These are phyloP conservation scores for Pichia occidentalis DNA, from an alignment of 805 yeast genomes.

Conservation along the genomic window DNA sequence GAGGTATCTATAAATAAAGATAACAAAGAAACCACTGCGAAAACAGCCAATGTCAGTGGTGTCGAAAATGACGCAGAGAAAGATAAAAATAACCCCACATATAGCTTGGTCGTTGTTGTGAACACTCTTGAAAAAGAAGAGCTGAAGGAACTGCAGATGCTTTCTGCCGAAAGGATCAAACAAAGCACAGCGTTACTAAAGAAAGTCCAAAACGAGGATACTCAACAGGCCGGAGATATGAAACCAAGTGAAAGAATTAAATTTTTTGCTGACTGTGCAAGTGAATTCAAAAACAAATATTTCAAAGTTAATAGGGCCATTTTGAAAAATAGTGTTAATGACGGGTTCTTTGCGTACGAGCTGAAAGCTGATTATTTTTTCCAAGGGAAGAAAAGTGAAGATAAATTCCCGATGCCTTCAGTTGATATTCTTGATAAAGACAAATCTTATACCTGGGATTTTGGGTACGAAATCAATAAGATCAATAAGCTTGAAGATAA, in stretches of 20 bases:
- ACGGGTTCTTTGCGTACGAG: conserved; percentile 32
- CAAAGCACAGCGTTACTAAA: conserved; percentile 3
- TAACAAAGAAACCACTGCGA: conserved; percentile 23
- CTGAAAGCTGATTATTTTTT: conserved; percentile 32
- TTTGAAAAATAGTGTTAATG: conserved; percentile 14
- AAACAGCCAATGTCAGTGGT: conserved; percentile 34
- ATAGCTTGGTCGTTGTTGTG: conserved; percentile 11
- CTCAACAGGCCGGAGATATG: too few species aligned
- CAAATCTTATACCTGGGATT: conserved; percentile 21
- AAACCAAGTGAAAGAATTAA: conserved; percentile 20
- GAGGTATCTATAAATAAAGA: conserved; percentile 30
- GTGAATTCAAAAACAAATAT: conserved; percentile 15
- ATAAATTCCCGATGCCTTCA: conserved; percentile 27
- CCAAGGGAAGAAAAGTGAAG: conserved; percentile 25
- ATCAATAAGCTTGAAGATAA: conserved; percentile 14
- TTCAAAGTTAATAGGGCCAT: conserved; percentile 16
- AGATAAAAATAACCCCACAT: conserved; percentile 10
- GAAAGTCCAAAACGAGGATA: conserved; percentile 8
- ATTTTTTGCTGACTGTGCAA: conserved; percentile 15
- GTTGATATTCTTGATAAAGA: conserved; percentile 19
- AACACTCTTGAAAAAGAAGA: conserved; percentile 11
- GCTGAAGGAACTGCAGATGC: conserved; percentile 12
- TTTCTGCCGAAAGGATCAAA: conserved; percentile 20
- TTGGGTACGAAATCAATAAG: conserved; percentile 21
- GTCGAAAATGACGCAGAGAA: conserved; percentile 9